Conservation (phyloP, 257 asterid genomes). For the Cynanchum wilfordii region DNA sequence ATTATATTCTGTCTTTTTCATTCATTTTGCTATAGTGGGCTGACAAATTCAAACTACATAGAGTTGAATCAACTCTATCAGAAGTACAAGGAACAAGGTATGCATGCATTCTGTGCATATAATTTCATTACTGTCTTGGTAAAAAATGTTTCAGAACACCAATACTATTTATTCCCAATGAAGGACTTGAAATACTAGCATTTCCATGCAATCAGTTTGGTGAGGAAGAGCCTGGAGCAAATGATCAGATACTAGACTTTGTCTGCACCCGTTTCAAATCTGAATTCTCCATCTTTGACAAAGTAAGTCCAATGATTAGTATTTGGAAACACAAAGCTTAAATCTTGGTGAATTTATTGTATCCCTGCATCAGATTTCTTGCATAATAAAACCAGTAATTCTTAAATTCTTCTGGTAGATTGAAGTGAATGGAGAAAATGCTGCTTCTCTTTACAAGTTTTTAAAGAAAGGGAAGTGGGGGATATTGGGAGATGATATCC, state of each 20-base stretch:
- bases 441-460: conserved; percentile 77
- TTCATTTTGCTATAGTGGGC: conserved; percentile 49
- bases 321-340: background rate
- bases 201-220: conserved; percentile 96
- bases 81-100: conserved; percentile 65
- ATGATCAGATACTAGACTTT: conserved; percentile 56
- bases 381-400: background rate
- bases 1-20: background rate
- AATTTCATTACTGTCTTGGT: background rate
- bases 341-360: background rate
- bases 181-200: conserved; percentile 79
- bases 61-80: conserved; percentile 68
- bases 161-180: background rate
- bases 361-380: background rate
- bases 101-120: conserved; percentile 12
- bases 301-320: conserved; percentile 32
- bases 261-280: conserved; percentile 76
- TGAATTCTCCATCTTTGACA: conserved; percentile 62
- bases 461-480: conserved; percentile 81
- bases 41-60: conserved; percentile 80
- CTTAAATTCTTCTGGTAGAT: conserved; percentile 31
- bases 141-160: background rate
- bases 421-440: conserved; percentile 65
- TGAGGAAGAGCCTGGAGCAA: conserved; percentile 78
- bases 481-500: conserved; percentile 67